Evolutionary conservation across 495 filamentous ascomycete genomes (phyloP).

Genomic region (Penicillium parvum): DNA sequence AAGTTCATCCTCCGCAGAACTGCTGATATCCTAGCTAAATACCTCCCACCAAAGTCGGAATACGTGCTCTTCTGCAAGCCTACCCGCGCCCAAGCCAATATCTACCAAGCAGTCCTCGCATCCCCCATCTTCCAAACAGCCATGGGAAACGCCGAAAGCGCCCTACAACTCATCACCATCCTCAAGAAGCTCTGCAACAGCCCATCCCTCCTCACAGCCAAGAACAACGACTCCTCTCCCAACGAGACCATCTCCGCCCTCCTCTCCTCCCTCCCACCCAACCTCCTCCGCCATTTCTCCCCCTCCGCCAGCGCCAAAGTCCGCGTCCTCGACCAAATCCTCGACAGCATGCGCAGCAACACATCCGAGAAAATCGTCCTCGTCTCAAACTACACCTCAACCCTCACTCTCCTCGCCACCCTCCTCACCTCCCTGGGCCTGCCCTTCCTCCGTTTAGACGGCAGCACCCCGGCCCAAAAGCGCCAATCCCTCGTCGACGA

Average conservation of each 20-base stretch:
- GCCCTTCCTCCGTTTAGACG: conserved; percentile 68
- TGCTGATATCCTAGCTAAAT: conserved; percentile 68
- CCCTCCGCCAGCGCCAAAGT: conserved; percentile 65
- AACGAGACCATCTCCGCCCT: conserved; percentile 45
- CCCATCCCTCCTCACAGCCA: conserved; percentile 57
- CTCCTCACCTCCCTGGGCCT: conserved; percentile 62
- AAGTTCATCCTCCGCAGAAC: conserved; percentile 74
- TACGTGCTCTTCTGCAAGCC: conserved; percentile 74
- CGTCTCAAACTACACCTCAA: conserved; percentile 79
- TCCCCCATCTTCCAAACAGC: conserved; percentile 65
- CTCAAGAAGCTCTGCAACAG: conserved; percentile 84
- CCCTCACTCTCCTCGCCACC: conserved; percentile 63
- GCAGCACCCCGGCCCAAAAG: conserved; percentile 62
- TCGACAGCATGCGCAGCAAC: conserved; percentile 56
- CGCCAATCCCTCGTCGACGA: conserved; percentile 71
- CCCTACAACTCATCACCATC: conserved; percentile 70
- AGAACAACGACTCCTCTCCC: conserved; percentile 30
- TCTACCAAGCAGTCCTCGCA: conserved; percentile 65
- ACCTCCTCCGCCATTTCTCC: conserved; percentile 52
- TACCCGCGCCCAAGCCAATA: conserved; percentile 60
- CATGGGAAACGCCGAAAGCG: conserved; percentile 63
- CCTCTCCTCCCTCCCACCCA: conserved; percentile 53
- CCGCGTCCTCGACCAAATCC: conserved; percentile 63
- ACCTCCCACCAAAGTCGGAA: conserved; percentile 73
- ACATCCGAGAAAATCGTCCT: conserved; percentile 74